Conservation (phyloP, 495 filamentous ascomycete genomes). For the Sporormia fimetaria region DNA sequence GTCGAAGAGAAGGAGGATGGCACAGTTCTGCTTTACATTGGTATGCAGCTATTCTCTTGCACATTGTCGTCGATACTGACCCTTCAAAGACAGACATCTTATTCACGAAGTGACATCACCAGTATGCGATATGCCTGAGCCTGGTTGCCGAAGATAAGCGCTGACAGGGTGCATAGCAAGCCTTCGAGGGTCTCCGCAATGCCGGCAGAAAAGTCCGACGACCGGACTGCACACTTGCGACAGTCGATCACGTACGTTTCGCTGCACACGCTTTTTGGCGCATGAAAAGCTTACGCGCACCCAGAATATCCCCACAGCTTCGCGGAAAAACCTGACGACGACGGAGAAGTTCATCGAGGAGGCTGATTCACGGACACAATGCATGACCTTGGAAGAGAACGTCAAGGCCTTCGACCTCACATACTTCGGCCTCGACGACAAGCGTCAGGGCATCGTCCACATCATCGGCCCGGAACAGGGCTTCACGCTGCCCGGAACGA, state of each 20-base stretch:
- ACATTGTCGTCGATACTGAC: slow-evolving; percentile 6
- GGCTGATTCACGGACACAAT: slow-evolving; percentile 85
- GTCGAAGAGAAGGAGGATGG: slow-evolving; percentile 90
- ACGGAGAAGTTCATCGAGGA: slow-evolving; percentile 81
- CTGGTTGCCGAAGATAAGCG: neutral
- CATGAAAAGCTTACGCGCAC: slow-evolving; percentile 16
- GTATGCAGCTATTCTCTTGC: slow-evolving; percentile 35
- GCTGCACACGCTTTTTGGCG: slow-evolving; percentile 13
- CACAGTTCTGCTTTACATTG: slow-evolving; percentile 86
- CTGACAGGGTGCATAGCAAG: slow-evolving; percentile 52
- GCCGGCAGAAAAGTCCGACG: slow-evolving; percentile 77
- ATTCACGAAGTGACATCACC: slow-evolving; percentile 98
- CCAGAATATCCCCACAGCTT: slow-evolving; percentile 83
- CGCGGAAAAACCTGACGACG: slow-evolving; percentile 79
- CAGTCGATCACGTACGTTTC: slow-evolving; percentile 80
- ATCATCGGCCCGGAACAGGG: slow-evolving; percentile 99
- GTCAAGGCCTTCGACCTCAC: slow-evolving; percentile 94
- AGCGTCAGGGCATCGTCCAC: slow-evolving; percentile 96
- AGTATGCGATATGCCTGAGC: slow-evolving; percentile 35
- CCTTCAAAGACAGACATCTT: slow-evolving; percentile 65
- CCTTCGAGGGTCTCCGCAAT: slow-evolving; percentile 88
- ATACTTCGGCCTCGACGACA: slow-evolving; percentile 93
- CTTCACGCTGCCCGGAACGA: slow-evolving; percentile 95
- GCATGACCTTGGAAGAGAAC: slow-evolving; percentile 90
- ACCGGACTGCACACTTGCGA: slow-evolving; percentile 92